phyloP scores from a whole-genome alignment of 495 filamentous ascomycete species.

The Talaromyces ruber region DNA sequence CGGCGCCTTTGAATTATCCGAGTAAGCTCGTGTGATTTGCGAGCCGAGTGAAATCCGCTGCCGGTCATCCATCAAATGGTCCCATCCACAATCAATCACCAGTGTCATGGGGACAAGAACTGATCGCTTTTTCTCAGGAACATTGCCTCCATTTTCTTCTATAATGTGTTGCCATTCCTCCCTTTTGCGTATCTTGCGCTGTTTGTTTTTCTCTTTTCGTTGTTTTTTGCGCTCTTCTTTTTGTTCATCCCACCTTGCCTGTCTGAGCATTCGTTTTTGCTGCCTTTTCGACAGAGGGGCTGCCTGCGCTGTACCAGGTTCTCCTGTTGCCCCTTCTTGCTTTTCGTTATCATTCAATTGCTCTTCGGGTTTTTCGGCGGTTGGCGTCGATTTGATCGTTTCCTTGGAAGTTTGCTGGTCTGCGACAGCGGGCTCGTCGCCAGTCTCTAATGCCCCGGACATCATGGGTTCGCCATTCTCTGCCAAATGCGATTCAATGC shows the following conservation, averaged over 20 bases:
- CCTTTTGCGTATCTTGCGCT: conserved; percentile 52
- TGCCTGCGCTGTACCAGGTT: conserved; percentile 10
- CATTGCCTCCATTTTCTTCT: conserved; percentile 15
- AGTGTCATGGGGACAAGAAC: conserved; percentile 63
- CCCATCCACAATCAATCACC: conserved; percentile 87
- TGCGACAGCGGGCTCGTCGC: background rate
- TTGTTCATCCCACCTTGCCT: conserved; percentile 58
- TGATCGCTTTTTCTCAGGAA: conserved; percentile 22
- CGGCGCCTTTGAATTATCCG: conserved; percentile 62
- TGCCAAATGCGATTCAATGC: background rate
- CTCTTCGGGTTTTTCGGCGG: background rate
- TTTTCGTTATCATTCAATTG: background rate
- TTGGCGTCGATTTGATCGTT: background rate
- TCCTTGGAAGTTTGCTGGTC: background rate
- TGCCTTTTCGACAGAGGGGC: conserved; percentile 68
- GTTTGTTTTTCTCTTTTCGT: conserved; percentile 62
- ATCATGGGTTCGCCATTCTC: conserved; percentile 16
- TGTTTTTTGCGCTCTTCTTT: conserved; percentile 60
- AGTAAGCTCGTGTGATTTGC: conserved; percentile 83
- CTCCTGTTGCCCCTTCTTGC: conserved; percentile 8
- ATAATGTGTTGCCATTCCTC: conserved; percentile 25
- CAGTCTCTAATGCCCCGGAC: background rate
- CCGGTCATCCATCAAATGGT: conserved; percentile 75
- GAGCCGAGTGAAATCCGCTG: conserved; percentile 73
- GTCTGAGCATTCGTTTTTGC: conserved; percentile 59